Conservation (phyloP, 108 stramenopile species). For the Schizochytrium sp. region DNA sequence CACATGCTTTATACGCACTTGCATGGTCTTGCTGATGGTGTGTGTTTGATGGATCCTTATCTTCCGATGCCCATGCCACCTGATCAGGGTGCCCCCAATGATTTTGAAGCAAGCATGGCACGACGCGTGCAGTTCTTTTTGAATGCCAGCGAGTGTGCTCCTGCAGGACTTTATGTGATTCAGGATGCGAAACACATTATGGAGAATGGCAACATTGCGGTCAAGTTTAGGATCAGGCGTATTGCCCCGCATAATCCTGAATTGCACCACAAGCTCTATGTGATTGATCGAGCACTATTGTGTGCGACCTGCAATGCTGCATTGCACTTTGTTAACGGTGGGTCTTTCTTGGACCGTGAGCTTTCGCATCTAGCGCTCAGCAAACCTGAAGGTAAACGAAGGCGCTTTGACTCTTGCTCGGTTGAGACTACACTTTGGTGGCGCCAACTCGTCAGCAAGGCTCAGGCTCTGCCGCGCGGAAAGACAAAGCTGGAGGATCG, state of each 20-base stretch:
- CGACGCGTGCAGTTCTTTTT: too few relatives aligned
- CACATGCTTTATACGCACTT: too few relatives aligned
- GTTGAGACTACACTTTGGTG: slow-evolving; percentile 9
- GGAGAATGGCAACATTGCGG: not conserved
- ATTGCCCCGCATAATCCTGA: not conserved
- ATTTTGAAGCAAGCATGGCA: too few relatives aligned
- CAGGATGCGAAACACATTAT: not conserved
- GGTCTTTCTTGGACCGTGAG: not conserved
- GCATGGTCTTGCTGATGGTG: too few relatives aligned
- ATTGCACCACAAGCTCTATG: not conserved
- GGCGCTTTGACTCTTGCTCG: slow-evolving; percentile 5
- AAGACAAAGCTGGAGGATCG: slow-evolving; percentile 18
- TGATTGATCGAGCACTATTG: not conserved
- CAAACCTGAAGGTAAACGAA: not conserved
- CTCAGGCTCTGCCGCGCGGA: not conserved
- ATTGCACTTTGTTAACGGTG: slow-evolving; percentile 3
- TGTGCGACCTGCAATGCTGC: not conserved
- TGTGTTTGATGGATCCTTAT: too few relatives aligned
- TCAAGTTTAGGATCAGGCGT: not conserved
- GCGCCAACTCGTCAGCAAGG: not conserved
- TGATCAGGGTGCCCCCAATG: too few relatives aligned
- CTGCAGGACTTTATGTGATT: not conserved
- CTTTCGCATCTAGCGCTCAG: not conserved
- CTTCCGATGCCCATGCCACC: too few relatives aligned
- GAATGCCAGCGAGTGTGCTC: not conserved